Base-by-base conservation (phyloP, 2,329 filamentous ascomycete genomes). In the Dissoconium aciculare region DNA sequence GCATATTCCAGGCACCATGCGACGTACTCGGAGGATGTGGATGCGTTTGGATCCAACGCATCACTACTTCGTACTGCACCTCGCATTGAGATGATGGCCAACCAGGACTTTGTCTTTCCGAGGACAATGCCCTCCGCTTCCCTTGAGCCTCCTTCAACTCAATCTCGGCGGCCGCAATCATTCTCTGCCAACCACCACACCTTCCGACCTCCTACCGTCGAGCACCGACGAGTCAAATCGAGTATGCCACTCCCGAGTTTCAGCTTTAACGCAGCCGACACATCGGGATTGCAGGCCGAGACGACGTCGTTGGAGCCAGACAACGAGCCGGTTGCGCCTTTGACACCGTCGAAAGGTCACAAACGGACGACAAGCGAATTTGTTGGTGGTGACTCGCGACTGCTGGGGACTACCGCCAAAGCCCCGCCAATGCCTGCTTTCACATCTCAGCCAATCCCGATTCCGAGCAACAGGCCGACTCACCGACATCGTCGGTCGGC, bases 321-420 rank as follows among this genome's bases (percentile, higher is more conserved):
- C 19, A 23, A 23, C 19, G 43, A 47, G 10, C 36, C 49, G n/a
- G 37, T 42, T 15, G 37, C 49, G 8, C 54, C 57, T 4, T 46
- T 50, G 10, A 58, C 59, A 15, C 65, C 74, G 11, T 62, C 67
- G 12, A 64, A 71, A 37, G 60, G 67, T 17, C 79, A 84, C 50
- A 69, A 76, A 45, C 71, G 85, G 46, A 79, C 79, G 32, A 78
- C 74, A 15, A 93, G 84, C 51, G 84, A 93, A 52, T 84, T 91
- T 47, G 79, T 91, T 27, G 82, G 82, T 21, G 80, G 78, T 5
- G 78, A 77, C 45, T 23, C 19, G 8, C 19, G 19, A 8, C 19
- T 23, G 8, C 19, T 23, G 19, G 19, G 8, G 19, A 30, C 56
- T 61, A 8, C 63, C 77, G 8, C 17, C 32, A 9, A 15, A 60